Base-by-base conservation (phyloP, 139 green algal genomes). In the Chlamydomonas applanata region DNA sequence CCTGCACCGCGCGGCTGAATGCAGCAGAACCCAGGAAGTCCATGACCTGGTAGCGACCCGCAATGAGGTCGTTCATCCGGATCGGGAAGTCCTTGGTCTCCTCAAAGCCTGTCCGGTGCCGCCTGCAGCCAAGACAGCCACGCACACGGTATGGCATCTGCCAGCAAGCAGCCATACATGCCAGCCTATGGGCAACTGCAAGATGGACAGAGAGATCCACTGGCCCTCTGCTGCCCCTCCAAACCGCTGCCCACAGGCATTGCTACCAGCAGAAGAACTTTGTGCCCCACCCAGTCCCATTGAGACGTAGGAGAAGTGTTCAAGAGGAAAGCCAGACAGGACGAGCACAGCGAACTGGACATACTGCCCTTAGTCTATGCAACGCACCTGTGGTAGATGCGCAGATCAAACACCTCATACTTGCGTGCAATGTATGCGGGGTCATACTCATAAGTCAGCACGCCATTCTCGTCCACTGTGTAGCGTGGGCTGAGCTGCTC, bases 1-100 rank as follows among this genome's bases (percentile, higher is more conserved):
- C 93, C 77, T 97, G 91, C 64, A 98, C 91, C 1, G 95, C 95
- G n/a, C 91, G 88, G 84, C 89, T 95, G 88, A 99, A 99, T 1
- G 94, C 95, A 4, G 94, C 95, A 44, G 89, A 89, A 11, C 94
- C 95, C 33, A 99, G 83, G 27, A 93, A 89, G 67, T 97, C 94
- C 78, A 94, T 88, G 49, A 98, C 91, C 81, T 95, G 88, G 77
- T 97, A 98, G 19, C 95, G 83, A 3, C 92, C 94, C 0, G 94
- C 95, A 4, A 98, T 91, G 29, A 98, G 73, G 74, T 96, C 90
- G 70, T 93, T 88, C 4, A 94, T 77, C 54, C 82, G 79, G 19
- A 97, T 88, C 45, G 91, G 85, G 59, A 98, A 92, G 71, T 97
- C 95, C 79, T 97, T 97, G 25, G 73, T 85, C 76, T 95, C 90